Conservation (phyloP, 805 yeast species). For the Cyberlindnera mississippiensis region DNA sequence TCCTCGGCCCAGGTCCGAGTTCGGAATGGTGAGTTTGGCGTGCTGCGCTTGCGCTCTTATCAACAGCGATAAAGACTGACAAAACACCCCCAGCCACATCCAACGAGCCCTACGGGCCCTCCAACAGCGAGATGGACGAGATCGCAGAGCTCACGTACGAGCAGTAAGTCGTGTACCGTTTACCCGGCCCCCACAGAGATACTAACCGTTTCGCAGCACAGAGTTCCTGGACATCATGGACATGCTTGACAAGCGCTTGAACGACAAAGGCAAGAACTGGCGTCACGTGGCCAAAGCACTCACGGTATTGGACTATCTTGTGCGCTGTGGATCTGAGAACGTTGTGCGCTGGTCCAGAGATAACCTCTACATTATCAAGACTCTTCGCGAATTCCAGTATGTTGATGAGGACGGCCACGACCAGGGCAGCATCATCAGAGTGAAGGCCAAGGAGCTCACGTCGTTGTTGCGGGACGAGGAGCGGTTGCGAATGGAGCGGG, state of each 20-base stretch:
- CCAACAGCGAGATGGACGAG: constrained; percentile 76
- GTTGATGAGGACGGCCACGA: constrained; percentile 74
- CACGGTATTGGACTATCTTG: constrained; percentile 83
- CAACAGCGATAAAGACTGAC: constrained; percentile 4
- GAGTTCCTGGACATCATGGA: constrained; percentile 91
- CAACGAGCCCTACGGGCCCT: constrained; percentile 84
- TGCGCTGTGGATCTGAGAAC: constrained; percentile 80
- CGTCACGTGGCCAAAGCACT: constrained; percentile 91
- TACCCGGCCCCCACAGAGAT: too few species aligned
- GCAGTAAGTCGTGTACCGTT: too few species aligned
- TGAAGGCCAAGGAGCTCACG: constrained; percentile 86
- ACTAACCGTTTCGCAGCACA: constrained; percentile 31
- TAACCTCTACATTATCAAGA: constrained; percentile 81
- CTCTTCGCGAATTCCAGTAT: constrained; percentile 84
- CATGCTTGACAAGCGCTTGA: constrained; percentile 84
- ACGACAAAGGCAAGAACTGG: constrained; percentile 97
- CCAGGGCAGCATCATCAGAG: constrained; percentile 84
- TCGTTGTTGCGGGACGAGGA: constrained; percentile 78
- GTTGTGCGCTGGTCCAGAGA: constrained; percentile 91
- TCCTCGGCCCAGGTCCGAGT: constrained; percentile 81
- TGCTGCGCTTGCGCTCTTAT: not conserved
- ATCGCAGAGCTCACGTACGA: constrained; percentile 72
- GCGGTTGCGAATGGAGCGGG: constrained; percentile 68
- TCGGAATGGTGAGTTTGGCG: constrained; percentile 46
- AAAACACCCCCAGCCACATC: constrained; percentile 55